Percentiles rank a stretch among this genome's conserved stretches.
Conservation (phyloP, 495 filamentous ascomycete species). For the Aspergillus baeticus region DNA sequence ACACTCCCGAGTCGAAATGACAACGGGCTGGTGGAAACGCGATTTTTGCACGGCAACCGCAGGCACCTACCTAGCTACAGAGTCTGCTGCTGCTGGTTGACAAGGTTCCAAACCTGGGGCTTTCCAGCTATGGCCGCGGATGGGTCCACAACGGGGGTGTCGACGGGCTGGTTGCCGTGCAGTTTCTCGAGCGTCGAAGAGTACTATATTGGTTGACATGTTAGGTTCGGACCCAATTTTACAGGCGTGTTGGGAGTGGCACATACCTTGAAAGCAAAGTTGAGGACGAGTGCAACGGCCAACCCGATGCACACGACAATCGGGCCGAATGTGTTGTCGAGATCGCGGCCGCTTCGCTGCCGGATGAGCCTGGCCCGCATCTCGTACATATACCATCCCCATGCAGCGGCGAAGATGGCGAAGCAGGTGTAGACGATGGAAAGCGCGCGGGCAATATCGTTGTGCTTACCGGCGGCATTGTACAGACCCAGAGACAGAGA, state of each 20-base stretch:
- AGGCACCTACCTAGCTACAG: background rate
- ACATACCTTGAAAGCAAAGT: slow-evolving; percentile 78
- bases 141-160: slow-evolving; percentile 14
- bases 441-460: slow-evolving; percentile 68
- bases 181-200: slow-evolving; percentile 31
- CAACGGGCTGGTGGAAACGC: background rate
- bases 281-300: slow-evolving; percentile 74
- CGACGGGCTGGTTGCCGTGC: slow-evolving; percentile 14
- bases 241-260: background rate
- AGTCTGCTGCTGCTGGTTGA: slow-evolving; percentile 13
- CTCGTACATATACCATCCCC: slow-evolving; percentile 85
- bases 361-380: slow-evolving; percentile 74
- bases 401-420: slow-evolving; percentile 76
- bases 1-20: background rate
- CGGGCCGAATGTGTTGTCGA: slow-evolving; percentile 85
- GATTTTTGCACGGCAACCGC: background rate
- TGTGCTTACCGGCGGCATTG: slow-evolving; percentile 74
- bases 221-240: slow-evolving; percentile 15
- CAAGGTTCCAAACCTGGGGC: slow-evolving; percentile 16
- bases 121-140: slow-evolving; percentile 11
- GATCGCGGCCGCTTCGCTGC: slow-evolving; percentile 82
- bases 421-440: slow-evolving; percentile 80
- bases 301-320: slow-evolving; percentile 79
- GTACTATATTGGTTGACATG: slow-evolving; percentile 22
- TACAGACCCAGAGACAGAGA: slow-evolving; percentile 80